phyloP scores from a whole-genome alignment of 2,329 filamentous ascomycete species.

The Phyllachora maydis region DNA sequence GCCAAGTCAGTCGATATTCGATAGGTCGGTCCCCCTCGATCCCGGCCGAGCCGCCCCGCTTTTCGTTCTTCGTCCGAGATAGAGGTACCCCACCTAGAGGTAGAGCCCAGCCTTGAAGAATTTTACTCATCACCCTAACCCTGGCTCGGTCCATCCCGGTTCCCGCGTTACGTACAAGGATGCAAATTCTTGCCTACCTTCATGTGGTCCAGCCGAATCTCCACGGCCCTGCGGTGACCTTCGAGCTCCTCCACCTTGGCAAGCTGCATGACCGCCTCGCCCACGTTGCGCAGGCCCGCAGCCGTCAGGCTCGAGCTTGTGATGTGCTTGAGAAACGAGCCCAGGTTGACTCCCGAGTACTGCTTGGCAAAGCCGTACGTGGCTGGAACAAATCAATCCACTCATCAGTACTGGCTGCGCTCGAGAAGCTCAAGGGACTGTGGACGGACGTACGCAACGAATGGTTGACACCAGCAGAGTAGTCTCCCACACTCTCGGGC shows the following conservation, averaged over 20 bases:
- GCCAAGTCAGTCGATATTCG: too few relatives aligned
- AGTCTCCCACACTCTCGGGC: constrained; percentile 92
- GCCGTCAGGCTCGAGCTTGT: constrained; percentile 80
- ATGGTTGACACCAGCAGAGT: constrained; percentile 95
- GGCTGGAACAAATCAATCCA: constrained; percentile 28
- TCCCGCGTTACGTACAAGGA: too few relatives aligned
- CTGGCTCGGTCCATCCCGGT: too few relatives aligned
- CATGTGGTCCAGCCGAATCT: constrained; percentile 50
- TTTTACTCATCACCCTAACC: too few relatives aligned
- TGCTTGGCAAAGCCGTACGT: constrained; percentile 98
- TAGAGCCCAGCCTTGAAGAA: too few relatives aligned
- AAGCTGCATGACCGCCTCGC: constrained; percentile 79
- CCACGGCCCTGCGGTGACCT: constrained; percentile 75
- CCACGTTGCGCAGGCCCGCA: constrained; percentile 70
- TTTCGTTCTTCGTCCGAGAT: too few relatives aligned
- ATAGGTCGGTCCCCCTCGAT: too few relatives aligned
- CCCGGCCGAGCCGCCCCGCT: too few relatives aligned
- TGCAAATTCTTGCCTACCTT: too few relatives aligned
- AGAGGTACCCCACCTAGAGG: too few relatives aligned
- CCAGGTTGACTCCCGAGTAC: constrained; percentile 92
- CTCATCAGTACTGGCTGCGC: neutral
- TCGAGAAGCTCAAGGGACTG: neutral
- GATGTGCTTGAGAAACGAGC: constrained; percentile 94
- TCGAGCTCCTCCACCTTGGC: constrained; percentile 89
- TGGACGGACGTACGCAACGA: constrained; percentile 71